These are phyloP conservation scores for Musa troglodytarum DNA, from an alignment of 176 grass and related monocot genomes.

Conservation along the genomic window DNA sequence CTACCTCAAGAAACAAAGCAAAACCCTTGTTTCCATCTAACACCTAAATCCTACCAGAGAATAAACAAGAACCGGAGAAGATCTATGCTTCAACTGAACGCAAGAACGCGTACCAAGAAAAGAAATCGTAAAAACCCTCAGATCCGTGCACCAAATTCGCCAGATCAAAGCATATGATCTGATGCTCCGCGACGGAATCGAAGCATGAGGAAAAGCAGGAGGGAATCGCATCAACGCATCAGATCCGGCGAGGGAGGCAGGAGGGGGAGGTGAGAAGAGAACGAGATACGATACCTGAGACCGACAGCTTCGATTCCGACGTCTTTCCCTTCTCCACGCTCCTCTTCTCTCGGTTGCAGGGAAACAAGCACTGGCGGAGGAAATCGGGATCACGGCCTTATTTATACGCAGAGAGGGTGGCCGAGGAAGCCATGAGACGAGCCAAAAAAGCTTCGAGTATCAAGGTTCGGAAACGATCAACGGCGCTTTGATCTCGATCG, in stretches of 20 bases:
- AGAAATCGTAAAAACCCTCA: neutral
- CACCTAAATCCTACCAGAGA: neutral
- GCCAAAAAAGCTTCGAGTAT: neutral
- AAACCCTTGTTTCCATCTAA: neutral
- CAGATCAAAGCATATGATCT: neutral
- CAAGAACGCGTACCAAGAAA: neutral
- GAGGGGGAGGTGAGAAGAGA: neutral
- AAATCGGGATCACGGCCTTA: neutral
- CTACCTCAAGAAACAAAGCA: neutral
- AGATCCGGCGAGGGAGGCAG: neutral
- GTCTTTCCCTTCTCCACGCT: neutral
- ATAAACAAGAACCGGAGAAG: neutral
- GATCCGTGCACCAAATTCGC: neutral
- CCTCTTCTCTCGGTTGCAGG: too few relatives aligned
- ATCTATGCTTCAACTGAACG: neutral
- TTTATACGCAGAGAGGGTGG: neutral
- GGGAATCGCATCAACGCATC: neutral
- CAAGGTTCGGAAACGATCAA: neutral
- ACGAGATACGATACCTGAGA: constrained; percentile 4
- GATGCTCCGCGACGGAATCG: neutral
- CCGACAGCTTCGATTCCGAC: neutral
- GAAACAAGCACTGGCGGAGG: neutral
- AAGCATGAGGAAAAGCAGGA: neutral
- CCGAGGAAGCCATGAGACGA: neutral
- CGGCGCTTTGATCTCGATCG: neutral